phyloP scores from a whole-genome alignment of 495 filamentous ascomycete species.

The Penicillium lagena region DNA sequence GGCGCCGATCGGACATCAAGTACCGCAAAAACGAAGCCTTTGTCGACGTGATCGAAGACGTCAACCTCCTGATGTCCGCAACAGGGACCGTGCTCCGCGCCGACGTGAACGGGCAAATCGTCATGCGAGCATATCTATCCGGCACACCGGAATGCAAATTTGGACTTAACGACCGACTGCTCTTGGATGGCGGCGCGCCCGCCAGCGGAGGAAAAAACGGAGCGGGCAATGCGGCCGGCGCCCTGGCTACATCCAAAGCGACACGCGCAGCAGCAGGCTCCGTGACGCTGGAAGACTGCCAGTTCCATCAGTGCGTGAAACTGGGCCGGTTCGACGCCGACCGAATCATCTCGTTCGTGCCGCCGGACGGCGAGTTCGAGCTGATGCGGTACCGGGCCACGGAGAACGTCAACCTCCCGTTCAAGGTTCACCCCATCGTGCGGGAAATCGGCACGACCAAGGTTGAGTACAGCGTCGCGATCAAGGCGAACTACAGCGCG shows the following conservation, averaged over 20 bases:
- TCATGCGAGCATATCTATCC: conserved; percentile 97
- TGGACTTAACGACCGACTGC: conserved; percentile 91
- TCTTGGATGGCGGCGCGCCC: conserved; percentile 69
- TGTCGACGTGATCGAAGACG: conserved; percentile 98
- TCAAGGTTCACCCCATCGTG: conserved; percentile 98
- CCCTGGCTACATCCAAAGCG: conserved; percentile 55
- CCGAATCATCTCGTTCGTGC: conserved; percentile 95
- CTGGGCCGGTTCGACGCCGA: conserved; percentile 95
- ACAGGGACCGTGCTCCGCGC: conserved; percentile 91
- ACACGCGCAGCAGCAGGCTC: conserved; percentile 93
- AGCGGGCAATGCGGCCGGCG: conserved; percentile 49
- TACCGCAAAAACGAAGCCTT: conserved; percentile 99
- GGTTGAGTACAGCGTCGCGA: conserved; percentile 97
- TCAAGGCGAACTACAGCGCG: conserved; percentile 91
- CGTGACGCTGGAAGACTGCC: conserved; percentile 95
- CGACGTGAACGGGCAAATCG: conserved; percentile 94
- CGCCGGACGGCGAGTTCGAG: conserved; percentile 98
- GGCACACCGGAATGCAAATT: conserved; percentile 99
- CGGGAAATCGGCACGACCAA: conserved; percentile 96
- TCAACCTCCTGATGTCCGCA: conserved; percentile 97
- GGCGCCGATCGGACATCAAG: conserved; percentile 94
- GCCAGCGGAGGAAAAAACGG: conserved; percentile 36
- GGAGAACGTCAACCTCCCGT: conserved; percentile 97
- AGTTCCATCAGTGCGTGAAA: conserved; percentile 99
- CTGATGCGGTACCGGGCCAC: conserved; percentile 99